These are phyloP conservation scores for Pholiota molesta DNA, from an alignment of 768 basidiomycete species.

Conservation along the genomic window DNA sequence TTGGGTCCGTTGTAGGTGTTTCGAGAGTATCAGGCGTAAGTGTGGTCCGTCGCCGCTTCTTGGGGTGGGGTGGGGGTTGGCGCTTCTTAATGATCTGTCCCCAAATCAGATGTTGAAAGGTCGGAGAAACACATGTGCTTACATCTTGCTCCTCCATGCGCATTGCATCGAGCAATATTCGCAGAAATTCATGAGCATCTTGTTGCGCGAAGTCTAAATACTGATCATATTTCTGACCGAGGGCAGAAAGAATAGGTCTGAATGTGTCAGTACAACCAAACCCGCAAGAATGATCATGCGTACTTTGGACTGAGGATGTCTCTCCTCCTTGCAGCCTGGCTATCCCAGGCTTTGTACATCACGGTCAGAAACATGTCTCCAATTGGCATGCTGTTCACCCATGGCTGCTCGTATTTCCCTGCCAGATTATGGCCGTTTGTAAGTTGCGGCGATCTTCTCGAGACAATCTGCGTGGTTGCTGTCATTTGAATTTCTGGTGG, in stretches of 20 bases:
- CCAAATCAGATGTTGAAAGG: conserved; percentile 4
- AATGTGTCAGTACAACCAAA: conserved; percentile 1
- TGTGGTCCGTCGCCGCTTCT: conserved; percentile 44
- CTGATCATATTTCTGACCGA: conserved; percentile 90
- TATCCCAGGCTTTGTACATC: conserved; percentile 65
- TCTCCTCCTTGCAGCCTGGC: conserved; percentile 53
- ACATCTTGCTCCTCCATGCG: conserved; percentile 95
- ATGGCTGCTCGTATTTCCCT: conserved; percentile 51
- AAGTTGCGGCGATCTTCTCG: conserved; percentile 65
- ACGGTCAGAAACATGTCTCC: conserved; percentile 68
- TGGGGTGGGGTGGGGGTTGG: conserved; percentile 47
- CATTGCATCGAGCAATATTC: conserved; percentile 89
- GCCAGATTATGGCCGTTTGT: conserved; percentile 66
- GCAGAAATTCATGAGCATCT: conserved; percentile 92
- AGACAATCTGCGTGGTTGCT: conserved; percentile 41
- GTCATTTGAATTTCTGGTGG: conserved; percentile 42
- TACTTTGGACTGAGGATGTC: conserved; percentile 71
- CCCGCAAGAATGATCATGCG: conserved; percentile 27
- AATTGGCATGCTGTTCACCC: conserved; percentile 66
- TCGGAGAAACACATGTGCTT: conserved; percentile 26
- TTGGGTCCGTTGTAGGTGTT: conserved; percentile 3
- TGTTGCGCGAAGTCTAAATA: conserved; percentile 96
- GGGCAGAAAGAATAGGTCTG: conserved; percentile 63
- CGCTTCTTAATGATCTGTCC: conserved; percentile 77
- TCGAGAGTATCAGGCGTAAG: conserved; percentile 28